Evolutionary conservation across 2,329 filamentous ascomycete genomes (phyloP).

Genomic region (Corynespora cassiicola): DNA sequence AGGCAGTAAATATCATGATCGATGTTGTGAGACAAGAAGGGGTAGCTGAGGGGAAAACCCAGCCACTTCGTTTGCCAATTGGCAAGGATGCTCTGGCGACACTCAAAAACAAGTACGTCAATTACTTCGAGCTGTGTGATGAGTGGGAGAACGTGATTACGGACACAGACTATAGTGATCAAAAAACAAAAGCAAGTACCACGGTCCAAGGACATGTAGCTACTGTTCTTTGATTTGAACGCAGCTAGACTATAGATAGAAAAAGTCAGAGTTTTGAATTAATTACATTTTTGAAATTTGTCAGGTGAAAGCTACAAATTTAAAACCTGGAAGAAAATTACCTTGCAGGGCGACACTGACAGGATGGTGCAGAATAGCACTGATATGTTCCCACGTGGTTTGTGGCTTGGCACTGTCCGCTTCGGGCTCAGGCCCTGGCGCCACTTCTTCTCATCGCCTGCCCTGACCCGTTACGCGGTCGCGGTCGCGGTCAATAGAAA

Average conservation of each 20-base stretch:
- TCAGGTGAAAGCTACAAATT: no score
- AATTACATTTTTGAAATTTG: no score
- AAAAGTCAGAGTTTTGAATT: neutral
- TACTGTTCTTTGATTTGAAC: slow-evolving; percentile 10
- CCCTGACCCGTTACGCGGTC: no score
- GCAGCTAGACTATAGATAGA: neutral
- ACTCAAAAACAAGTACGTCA: slow-evolving; percentile 11
- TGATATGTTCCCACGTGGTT: no score
- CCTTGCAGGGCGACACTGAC: no score
- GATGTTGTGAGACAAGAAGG: slow-evolving; percentile 17
- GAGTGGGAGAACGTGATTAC: slow-evolving; percentile 19
- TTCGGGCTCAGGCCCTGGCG: no score
- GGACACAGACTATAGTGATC: slow-evolving; percentile 10
- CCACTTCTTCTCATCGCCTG: no score
- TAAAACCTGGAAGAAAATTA: no score
- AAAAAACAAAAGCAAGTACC: slow-evolving; percentile 7
- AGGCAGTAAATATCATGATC: slow-evolving; percentile 20
- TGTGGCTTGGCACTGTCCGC: no score
- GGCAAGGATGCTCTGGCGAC: slow-evolving; percentile 27
- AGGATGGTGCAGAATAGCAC: no score
- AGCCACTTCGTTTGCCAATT: slow-evolving; percentile 34
- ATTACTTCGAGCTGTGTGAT: slow-evolving; percentile 11
- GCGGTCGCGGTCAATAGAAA: no score
- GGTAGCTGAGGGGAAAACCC: slow-evolving; percentile 24
- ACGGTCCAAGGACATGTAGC: slow-evolving; percentile 12